These are phyloP conservation scores for Gyrodon lividus DNA, from an alignment of 768 basidiomycete genomes.

Conservation along the genomic window DNA sequence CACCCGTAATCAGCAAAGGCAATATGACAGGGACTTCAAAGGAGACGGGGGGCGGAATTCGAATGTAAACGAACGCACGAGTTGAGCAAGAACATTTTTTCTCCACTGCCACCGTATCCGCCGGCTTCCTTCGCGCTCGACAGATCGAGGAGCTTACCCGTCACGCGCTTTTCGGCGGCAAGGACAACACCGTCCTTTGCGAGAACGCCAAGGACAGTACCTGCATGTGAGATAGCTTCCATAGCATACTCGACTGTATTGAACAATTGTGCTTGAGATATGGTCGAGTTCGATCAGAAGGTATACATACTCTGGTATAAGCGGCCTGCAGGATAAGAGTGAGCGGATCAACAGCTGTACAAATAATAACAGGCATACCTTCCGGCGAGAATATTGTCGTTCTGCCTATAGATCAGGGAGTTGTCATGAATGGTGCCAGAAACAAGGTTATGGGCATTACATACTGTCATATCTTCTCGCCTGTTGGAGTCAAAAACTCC, in stretches of 20 bases:
- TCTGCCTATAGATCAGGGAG: constrained; percentile 55
- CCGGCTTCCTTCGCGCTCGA: constrained; percentile 75
- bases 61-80: constrained; percentile 47
- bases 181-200: constrained; percentile 90
- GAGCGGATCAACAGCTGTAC: constrained; percentile 10
- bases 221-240: constrained; percentile 97
- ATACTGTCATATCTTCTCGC: constrained; percentile 94
- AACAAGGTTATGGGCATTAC: constrained; percentile 30
- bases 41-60: background rate
- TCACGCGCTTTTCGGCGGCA: constrained; percentile 97
- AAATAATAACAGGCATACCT: constrained; percentile 48
- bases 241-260: constrained; percentile 95
- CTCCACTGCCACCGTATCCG: constrained; percentile 92
- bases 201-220: constrained; percentile 89
- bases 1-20: background rate
- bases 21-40: background rate
- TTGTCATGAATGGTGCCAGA: constrained; percentile 14
- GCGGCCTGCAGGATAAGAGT: constrained; percentile 58
- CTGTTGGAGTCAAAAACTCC: constrained; percentile 28
- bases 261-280: constrained; percentile 5
- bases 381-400: constrained; percentile 99
- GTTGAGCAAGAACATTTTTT: constrained; percentile 97
- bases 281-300: background rate
- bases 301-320: constrained; percentile 84
- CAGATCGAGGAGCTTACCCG: constrained; percentile 94